These are phyloP conservation scores for Pseudocercospora macadamiae DNA, from an alignment of 2,329 filamentous ascomycete species.

Conservation along the genomic window DNA sequence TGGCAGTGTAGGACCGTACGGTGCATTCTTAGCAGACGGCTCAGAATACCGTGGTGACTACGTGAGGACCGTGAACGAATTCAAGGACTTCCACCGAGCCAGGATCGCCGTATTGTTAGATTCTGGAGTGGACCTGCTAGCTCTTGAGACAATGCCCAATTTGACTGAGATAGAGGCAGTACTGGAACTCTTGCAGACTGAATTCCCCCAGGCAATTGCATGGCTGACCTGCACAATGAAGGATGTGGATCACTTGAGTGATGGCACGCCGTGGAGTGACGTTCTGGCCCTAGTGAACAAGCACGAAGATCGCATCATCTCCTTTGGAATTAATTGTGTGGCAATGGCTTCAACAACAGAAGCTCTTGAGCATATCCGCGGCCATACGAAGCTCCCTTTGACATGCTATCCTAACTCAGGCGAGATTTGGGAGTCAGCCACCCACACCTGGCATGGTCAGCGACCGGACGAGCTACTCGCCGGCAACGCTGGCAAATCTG, in stretches of 20 bases:
- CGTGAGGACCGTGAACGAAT: constrained; percentile 28
- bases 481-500: constrained; percentile 29
- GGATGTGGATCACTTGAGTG: constrained; percentile 43
- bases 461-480: constrained; percentile 31
- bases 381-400: constrained; percentile 40
- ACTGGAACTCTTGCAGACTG: constrained; percentile 41
- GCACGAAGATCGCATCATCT: constrained; percentile 40
- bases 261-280: constrained; percentile 44
- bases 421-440: constrained; percentile 49
- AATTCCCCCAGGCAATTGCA: constrained; percentile 42
- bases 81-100: constrained; percentile 49
- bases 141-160: constrained; percentile 51
- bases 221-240: constrained; percentile 49
- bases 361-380: constrained; percentile 39
- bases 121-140: constrained; percentile 48
- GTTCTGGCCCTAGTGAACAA: constrained; percentile 39
- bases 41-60: constrained; percentile 53
- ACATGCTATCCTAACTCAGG: constrained; percentile 51
- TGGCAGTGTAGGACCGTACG: constrained; percentile 53
- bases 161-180: constrained; percentile 45
- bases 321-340: constrained; percentile 52
- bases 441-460: constrained; percentile 38
- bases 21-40: constrained; percentile 51
- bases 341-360: constrained; percentile 39
- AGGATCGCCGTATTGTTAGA: constrained; percentile 46